Evolutionary conservation across 441 rosid species (phyloP), one percentile per base, ranked within the genome.

Genomic region (Adansonia gregorii): DNA sequence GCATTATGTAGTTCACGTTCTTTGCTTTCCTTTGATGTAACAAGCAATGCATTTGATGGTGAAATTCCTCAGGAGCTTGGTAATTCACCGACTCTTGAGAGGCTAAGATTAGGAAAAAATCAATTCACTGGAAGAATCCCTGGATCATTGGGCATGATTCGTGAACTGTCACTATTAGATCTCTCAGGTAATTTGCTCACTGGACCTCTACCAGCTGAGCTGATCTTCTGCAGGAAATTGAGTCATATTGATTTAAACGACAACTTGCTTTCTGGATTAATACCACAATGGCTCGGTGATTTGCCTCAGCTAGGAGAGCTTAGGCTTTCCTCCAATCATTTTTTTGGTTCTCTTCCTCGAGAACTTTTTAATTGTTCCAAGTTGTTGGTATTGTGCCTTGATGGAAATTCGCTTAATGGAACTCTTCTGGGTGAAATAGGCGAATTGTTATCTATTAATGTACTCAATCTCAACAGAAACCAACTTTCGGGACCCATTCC

Each of bases 1-100:
- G 81, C 90, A 11, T 71, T 94, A 73, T 87, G 95, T 31, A 81
- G 94, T 80, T 93, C 97, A 3, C 55, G 27, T 71, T 88, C 85
- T 1, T 86, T 90, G 51, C 91, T 94, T 60, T 94, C 97, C 14
- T 93, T 94, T 8, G 98, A 94, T 78, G 91, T 91, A 61, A 90
- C 98, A 1, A 87, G 84, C 78, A 91, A 94, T 80, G 79, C 64
- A 59, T 93, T 94, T 71, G 90, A 84, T 56, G 80, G 80, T 49
- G 92, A 86, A 43, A 90, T 94, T 67, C 97, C 97, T 76, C 66
- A 86, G 52, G 79, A 82, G 78, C 76, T 94, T 63, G 95, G 97
- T 15, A 88, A 88, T 86, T 94, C 98, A 17, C 90, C 84, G 15
- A 79, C 66, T 60, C 91, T 94, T 67, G 95, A 91, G 74, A 91